phyloP scores from a whole-genome alignment of 495 filamentous ascomycete species.

The Neurospora sp. region DNA sequence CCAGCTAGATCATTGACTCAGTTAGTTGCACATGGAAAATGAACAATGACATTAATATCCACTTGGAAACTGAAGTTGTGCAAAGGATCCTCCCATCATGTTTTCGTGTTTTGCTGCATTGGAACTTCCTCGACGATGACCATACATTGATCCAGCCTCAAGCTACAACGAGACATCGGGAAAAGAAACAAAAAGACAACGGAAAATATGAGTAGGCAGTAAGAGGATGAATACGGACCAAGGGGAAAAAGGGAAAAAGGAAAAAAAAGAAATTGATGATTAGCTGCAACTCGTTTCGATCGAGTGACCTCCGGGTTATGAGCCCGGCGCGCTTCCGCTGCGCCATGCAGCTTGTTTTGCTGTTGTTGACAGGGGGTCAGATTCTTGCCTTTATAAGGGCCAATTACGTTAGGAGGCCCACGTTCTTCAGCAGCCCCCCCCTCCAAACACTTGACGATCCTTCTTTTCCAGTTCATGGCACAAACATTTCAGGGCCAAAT shows the following conservation, averaged over 20 bases:
- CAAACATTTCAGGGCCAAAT: no score
- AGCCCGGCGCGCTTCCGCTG: conserved; percentile 17
- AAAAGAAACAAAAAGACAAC: no score
- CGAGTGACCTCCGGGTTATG: conserved; percentile 16
- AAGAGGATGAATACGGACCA: no score
- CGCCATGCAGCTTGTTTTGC: conserved; percentile 8
- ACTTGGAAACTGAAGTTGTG: no score
- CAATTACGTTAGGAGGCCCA: no score
- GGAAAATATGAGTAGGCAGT: no score
- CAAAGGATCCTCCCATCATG: no score
- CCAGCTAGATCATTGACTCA: not conserved
- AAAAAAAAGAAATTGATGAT: not conserved
- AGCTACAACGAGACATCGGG: not conserved
- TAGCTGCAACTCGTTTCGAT: conserved; percentile 16
- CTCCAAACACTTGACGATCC: no score
- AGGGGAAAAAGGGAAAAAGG: not conserved
- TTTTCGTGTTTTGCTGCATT: not conserved
- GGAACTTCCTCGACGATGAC: not conserved
- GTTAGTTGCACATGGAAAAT: not conserved
- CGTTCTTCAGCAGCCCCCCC: no score
- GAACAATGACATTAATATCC: not conserved
- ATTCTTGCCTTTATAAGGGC: no score
- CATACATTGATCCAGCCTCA: not conserved
- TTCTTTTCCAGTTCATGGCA: no score
- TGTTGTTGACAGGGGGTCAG: not conserved